Conservation (phyloP, 768 basidiomycete genomes). For the Dioszegia hungarica region DNA sequence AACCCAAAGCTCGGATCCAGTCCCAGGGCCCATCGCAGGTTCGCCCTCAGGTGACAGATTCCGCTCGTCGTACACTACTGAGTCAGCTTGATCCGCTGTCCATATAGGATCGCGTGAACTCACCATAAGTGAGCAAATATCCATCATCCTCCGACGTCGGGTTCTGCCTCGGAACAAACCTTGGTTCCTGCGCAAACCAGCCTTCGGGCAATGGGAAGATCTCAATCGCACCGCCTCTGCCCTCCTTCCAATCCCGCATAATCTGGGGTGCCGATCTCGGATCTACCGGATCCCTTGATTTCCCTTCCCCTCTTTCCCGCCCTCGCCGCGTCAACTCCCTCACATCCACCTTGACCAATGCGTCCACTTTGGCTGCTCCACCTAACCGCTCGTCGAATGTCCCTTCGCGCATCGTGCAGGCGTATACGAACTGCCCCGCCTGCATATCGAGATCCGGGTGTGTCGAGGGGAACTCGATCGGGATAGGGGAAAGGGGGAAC, state of each 20-base stretch:
- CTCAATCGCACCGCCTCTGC: conserved; percentile 34
- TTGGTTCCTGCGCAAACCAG: conserved; percentile 49
- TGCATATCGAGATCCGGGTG: conserved; percentile 40
- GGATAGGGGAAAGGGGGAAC: conserved; percentile 49
- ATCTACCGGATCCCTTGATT: conserved; percentile 39
- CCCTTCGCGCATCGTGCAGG: conserved; percentile 50
- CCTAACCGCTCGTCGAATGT: conserved; percentile 50
- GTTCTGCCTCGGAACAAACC: conserved; percentile 45
- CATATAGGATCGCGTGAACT: conserved; percentile 2
- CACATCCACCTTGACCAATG: conserved; percentile 50
- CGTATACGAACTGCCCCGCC: conserved; percentile 48
- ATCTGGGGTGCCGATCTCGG: conserved; percentile 37
- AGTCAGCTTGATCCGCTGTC: conserved; percentile 2
- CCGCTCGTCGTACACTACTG: conserved; percentile 49
- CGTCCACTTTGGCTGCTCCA: conserved; percentile 51
- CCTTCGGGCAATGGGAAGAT: conserved; percentile 47
- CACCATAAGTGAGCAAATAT: conserved; percentile 49
- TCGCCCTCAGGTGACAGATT: conserved; percentile 38
- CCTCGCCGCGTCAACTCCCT: conserved; percentile 36
- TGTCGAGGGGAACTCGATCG: conserved; percentile 51
- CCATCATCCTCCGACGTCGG: conserved; percentile 48
- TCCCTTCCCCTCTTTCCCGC: conserved; percentile 24
- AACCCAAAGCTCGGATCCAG: conserved; percentile 51
- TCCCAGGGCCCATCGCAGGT: conserved; percentile 27
- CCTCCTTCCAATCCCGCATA: conserved; percentile 29